phyloP scores from a whole-genome alignment of 495 filamentous ascomycete genomes.

The Bacidia gigantensis region DNA sequence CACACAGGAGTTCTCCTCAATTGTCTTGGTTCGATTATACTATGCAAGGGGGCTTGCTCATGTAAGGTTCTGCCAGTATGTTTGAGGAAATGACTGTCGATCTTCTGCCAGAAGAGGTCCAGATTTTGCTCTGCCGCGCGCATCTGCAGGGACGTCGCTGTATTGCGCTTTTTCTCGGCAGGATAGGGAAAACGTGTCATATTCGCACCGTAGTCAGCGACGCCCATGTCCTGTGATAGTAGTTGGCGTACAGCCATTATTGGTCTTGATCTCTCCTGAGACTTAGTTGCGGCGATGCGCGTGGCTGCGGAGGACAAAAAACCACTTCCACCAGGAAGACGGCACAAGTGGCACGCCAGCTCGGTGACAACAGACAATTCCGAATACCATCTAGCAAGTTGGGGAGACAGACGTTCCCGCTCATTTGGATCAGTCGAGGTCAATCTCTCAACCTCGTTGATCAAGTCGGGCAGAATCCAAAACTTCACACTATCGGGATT shows the following conservation, averaged over 20 bases:
- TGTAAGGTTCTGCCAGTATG: slow-evolving; percentile 11
- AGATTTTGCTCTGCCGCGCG: slow-evolving; percentile 31
- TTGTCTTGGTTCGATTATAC: slow-evolving; percentile 14
- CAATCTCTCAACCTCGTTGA: not conserved
- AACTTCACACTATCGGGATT: not conserved
- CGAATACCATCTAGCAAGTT: not conserved
- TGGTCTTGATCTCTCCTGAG: not conserved
- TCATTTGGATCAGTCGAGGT: not conserved
- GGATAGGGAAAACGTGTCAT: slow-evolving; percentile 34
- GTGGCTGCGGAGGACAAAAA: not conserved
- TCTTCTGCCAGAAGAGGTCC: slow-evolving; percentile 34
- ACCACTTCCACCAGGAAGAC: too few species aligned
- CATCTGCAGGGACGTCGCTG: slow-evolving; percentile 30
- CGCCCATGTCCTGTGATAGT: not conserved
- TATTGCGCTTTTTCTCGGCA: slow-evolving; percentile 31
- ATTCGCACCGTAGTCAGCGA: slow-evolving; percentile 20
- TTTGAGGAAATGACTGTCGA: slow-evolving; percentile 17
- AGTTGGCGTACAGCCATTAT: not conserved
- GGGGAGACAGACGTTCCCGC: not conserved
- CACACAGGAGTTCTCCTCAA: slow-evolving; percentile 37
- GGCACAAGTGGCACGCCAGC: not conserved
- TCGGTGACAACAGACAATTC: not conserved
- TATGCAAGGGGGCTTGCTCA: slow-evolving; percentile 7
- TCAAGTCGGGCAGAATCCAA: not conserved
- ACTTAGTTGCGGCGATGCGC: not conserved